These are phyloP conservation scores for Ilyonectria mors-panacis DNA, from an alignment of 2,329 filamentous ascomycete species.

Conservation along the genomic window DNA sequence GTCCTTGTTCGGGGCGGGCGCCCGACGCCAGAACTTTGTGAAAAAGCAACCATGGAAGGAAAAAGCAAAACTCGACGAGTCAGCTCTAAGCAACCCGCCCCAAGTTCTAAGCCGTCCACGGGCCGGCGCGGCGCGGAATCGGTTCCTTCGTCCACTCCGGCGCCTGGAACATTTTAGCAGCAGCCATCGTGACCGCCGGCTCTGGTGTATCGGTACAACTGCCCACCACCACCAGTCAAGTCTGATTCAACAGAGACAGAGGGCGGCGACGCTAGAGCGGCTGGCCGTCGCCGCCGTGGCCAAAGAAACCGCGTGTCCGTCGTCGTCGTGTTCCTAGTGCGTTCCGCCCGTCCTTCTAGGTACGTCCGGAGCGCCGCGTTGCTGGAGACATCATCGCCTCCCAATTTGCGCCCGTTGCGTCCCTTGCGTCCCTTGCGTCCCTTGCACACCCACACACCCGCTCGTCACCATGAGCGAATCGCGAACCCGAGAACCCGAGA, in stretches of 20 bases:
- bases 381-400: no score
- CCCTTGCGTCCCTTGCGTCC: not conserved
- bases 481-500: not conserved
- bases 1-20: constrained; percentile 12
- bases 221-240: not conserved
- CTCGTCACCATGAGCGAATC: no score
- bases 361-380: no score
- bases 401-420: not conserved
- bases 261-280: not conserved
- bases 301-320: constrained; percentile 9
- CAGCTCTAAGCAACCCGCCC: constrained; percentile 29
- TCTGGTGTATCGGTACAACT: not conserved
- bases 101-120: constrained; percentile 29
- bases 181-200: not conserved
- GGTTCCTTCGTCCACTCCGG: constrained; percentile 31
- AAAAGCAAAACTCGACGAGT: constrained; percentile 37
- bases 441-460: no score
- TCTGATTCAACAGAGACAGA: constrained; percentile 11
- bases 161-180: not conserved
- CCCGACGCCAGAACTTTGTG: constrained; percentile 24
- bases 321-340: constrained; percentile 18
- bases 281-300: constrained; percentile 7
- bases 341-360: not conserved
- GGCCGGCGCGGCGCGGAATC: constrained; percentile 45
- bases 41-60: constrained; percentile 33